Percentiles rank a stretch among this genome's conserved stretches.
These are phyloP conservation scores for Niveomyces coronatus DNA, from an alignment of 2,329 filamentous ascomycete genomes.

Conservation along the genomic window DNA sequence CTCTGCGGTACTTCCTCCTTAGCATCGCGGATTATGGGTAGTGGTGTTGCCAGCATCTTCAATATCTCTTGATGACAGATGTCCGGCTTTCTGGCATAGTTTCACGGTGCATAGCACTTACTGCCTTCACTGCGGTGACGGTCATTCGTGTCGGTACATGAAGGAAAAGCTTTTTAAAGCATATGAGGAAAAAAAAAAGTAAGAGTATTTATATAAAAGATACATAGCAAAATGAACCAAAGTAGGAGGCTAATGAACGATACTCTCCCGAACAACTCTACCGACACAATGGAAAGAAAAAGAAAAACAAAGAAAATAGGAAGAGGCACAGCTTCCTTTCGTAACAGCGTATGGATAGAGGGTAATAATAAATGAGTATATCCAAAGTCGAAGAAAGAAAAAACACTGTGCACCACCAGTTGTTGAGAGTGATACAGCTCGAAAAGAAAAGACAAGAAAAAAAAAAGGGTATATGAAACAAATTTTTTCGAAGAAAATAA, in stretches of 20 bases:
- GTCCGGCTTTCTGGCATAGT: no score
- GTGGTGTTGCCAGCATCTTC: no score
- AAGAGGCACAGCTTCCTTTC: conserved; percentile 1
- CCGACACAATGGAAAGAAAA: background rate
- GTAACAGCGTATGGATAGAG: conserved; percentile 3
- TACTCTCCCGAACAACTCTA: background rate
- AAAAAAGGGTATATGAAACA: background rate
- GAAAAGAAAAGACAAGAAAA: background rate
- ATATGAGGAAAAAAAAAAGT: conserved; percentile 12
- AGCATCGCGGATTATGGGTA: no score
- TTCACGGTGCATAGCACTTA: no score
- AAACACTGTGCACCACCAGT: background rate
- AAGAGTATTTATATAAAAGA: conserved; percentile 16
- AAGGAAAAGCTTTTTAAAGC: no score
- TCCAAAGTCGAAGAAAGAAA: background rate
- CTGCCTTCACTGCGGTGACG: no score
- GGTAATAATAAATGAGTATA: background rate
- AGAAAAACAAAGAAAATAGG: background rate
- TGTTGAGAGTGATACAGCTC: conserved; percentile 2
- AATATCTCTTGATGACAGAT: no score
- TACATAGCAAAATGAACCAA: conserved; percentile 13
- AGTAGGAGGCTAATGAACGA: conserved; percentile 2
- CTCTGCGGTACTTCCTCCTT: no score
- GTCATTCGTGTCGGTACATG: no score
- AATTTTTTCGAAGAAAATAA: conserved; percentile 2